A percentile compares a stretch with the other conserved stretches of the same genome.
Evolutionary conservation across 2,329 filamentous ascomycete species (phyloP).

Genomic region (Colletotrichum higginsianum): DNA sequence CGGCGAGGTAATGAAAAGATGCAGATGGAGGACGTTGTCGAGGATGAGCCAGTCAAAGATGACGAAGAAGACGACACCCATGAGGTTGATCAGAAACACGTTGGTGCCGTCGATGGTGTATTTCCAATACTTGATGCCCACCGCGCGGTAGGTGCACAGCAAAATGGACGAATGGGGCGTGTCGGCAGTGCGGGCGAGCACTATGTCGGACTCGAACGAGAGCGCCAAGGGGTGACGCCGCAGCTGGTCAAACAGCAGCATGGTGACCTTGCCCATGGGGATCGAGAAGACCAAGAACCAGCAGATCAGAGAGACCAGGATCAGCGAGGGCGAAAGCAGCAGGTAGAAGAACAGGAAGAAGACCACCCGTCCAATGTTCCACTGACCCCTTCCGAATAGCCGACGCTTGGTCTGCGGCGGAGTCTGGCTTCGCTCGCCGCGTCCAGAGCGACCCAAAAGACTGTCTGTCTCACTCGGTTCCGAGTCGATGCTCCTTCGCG

Average conservation of each 20-base stretch:
- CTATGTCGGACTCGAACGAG: conserved; percentile 90
- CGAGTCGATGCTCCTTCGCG: conserved; percentile 91
- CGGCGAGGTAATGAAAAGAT: conserved; percentile 83
- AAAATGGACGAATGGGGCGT: conserved; percentile 87
- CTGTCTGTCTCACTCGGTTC: conserved; percentile 88
- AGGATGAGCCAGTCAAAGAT: conserved; percentile 94
- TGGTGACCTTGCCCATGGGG: conserved; percentile 96
- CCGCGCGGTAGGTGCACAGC: conserved; percentile 96
- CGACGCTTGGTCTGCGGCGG: conserved; percentile 77
- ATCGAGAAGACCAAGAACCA: conserved; percentile 99
- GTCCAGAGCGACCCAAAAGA: conserved; percentile 77
- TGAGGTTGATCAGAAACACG: conserved; percentile 98
- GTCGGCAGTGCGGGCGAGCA: conserved; percentile 79
- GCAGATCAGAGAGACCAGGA: conserved; percentile 89
- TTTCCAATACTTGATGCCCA: conserved; percentile 97
- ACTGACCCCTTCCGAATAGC: conserved; percentile 94
- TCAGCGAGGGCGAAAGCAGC: conserved; percentile 86
- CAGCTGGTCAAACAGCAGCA: conserved; percentile 91
- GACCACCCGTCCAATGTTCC: conserved; percentile 93
- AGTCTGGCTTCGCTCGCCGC: conserved; percentile 61
- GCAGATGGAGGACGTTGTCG: conserved; percentile 75
- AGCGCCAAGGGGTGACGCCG: conserved; percentile 92
- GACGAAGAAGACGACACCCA: conserved; percentile 92
- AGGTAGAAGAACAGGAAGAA: conserved; percentile 98
- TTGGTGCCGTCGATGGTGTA: conserved; percentile 99